Percentiles rank a stretch among this genome's conserved stretches.
Evolutionary conservation across 208 protist species (phyloP).

Genomic region (Vickermania ingenoplastis): DNA sequence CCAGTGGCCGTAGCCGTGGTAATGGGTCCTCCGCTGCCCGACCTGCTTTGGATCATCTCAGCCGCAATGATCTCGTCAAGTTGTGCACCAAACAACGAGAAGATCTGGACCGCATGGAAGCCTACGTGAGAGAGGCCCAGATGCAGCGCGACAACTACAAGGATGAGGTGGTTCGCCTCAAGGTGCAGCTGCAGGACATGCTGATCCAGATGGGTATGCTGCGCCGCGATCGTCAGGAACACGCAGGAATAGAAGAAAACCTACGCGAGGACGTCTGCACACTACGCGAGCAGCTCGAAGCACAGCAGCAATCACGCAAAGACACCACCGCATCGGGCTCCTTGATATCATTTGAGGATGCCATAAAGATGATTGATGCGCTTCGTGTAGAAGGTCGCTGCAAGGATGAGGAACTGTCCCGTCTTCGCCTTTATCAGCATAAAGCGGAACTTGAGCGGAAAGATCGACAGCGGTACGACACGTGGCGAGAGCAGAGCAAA

Average conservation of each 20-base stretch:
- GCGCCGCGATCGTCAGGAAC: conserved; percentile 16
- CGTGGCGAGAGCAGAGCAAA: no score
- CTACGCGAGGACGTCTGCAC: conserved; percentile 11
- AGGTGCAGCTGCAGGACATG: conserved; percentile 32
- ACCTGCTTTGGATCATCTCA: conserved; percentile 19
- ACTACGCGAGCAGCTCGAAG: conserved; percentile 19
- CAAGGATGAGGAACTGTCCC: background rate
- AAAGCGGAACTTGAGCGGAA: background rate
- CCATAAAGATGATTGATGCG: background rate
- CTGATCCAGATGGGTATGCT: conserved; percentile 23
- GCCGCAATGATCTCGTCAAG: conserved; percentile 33
- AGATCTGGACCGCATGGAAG: conserved; percentile 18
- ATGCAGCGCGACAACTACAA: conserved; percentile 45
- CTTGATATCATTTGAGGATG: background rate
- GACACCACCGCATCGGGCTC: background rate
- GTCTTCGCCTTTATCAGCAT: background rate
- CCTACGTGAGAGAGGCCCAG: conserved; percentile 32
- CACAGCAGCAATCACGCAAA: conserved; percentile 10
- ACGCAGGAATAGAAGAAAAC: conserved; percentile 10
- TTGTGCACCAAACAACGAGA: conserved; percentile 38
- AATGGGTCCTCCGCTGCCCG: background rate
- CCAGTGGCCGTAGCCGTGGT: no score
- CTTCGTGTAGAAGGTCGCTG: background rate
- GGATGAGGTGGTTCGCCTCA: conserved; percentile 43
- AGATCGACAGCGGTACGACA: background rate